Evolutionary conservation across 2,329 filamentous ascomycete species (phyloP).

Genomic region (Dactylellina cionopaga): DNA sequence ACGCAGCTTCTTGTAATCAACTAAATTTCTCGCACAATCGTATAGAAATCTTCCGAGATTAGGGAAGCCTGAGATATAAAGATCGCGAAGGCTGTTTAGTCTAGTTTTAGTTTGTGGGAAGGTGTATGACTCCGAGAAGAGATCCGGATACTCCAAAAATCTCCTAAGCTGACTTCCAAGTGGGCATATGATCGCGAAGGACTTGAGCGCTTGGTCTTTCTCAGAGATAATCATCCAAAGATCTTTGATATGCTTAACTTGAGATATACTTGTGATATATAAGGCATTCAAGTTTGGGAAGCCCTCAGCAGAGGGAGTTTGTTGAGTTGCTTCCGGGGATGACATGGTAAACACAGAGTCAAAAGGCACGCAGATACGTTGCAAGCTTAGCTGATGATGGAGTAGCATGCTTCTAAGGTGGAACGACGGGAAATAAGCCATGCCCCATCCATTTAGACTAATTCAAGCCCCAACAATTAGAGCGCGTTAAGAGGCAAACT

Average conservation of each 20-base stretch:
- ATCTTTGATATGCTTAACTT: slow-evolving; percentile 3
- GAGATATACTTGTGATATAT: slow-evolving; percentile 15
- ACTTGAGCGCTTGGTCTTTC: slow-evolving; percentile 16
- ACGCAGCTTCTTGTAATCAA: slow-evolving; percentile 22
- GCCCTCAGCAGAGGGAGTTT: not conserved
- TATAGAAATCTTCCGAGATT: slow-evolving; percentile 25
- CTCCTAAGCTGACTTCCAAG: slow-evolving; percentile 1
- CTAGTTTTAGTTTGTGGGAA: slow-evolving; percentile 5
- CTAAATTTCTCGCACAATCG: slow-evolving; percentile 16
- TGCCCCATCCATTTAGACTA: slow-evolving; percentile 2
- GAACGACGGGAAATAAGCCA: slow-evolving; percentile 6
- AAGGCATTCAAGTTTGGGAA: slow-evolving; percentile 21
- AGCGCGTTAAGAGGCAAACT: too few relatives aligned
- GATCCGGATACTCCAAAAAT: slow-evolving; percentile 3
- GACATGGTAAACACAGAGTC: slow-evolving; percentile 1
- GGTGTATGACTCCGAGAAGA: slow-evolving; percentile 10
- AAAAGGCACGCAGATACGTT: slow-evolving; percentile 1
- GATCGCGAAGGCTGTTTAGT: slow-evolving; percentile 7
- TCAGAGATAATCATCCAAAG: slow-evolving; percentile 18
- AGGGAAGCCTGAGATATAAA: slow-evolving; percentile 17
- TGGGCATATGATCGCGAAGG: slow-evolving; percentile 15
- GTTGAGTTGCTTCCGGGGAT: not conserved
- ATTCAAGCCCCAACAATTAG: too few relatives aligned
- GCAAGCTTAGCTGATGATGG: not conserved
- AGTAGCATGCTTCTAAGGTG: slow-evolving; percentile 1